Evolutionary conservation across 768 basidiomycete genomes (phyloP), one percentile per base, ranked within the genome.

Genomic region (Favolaschia claudopus): DNA sequence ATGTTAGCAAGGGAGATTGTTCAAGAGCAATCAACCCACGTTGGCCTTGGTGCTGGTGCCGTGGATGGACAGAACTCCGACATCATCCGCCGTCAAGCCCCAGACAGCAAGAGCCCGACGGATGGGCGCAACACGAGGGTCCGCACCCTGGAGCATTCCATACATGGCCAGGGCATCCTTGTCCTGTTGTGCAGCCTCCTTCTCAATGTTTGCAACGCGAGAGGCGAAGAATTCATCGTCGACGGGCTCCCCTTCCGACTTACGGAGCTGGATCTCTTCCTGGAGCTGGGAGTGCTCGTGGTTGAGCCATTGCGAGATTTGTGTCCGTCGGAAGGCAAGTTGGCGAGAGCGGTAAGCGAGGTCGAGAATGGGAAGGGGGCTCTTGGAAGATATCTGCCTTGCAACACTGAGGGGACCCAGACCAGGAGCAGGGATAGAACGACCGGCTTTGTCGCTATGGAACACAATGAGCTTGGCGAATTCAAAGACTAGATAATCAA

Each of bases 381-480:
- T 84, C 68, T 91, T 89, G 2, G 91, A 85, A 8, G 88, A 81
- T 39, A 96, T 77, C 78, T 99, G 88, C 61, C 95, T 85, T 14
- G 95, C 97, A 54, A 96, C 87, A 10, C 89, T 86, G 34, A 99
- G 85, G 25, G 95, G 92, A 64, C 97, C 97, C 58, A 89, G 89
- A 55, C 97, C 97, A 45, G 97, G 97, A 58, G 97, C 97, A 40
- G 97, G 97, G 55, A 99, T 88, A 4, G 96, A 98, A 46, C 97
- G 95, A 17, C 97, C 97, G 59, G 97, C 96, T 78, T 99, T 99
- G 81, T 99, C 97, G 66, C 92, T 96, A 38, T 72, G 38, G 49
- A 36, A 43, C 55, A 19, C 27, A 61, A 12, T 65, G 48, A 46
- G 50, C 15, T 33, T 24, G 31, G 39, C 38, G 13, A 49, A 49